Percentiles rank a stretch among this genome's conserved stretches.
Evolutionary conservation across 2,329 filamentous ascomycete genomes (phyloP).

Genomic region (Fonsecaea multimorphosa): DNA sequence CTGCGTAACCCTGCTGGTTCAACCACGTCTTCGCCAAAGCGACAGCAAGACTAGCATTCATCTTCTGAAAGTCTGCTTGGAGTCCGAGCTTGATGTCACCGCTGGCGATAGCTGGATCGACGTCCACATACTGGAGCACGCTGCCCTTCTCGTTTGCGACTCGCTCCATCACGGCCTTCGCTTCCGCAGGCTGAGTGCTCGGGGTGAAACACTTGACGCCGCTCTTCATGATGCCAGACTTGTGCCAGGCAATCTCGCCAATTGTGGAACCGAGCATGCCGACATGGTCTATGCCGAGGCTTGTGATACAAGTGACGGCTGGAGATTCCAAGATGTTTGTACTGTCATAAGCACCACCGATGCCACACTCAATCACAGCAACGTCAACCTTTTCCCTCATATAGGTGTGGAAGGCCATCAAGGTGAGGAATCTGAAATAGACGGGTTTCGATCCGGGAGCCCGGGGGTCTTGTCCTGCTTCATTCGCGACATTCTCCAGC

Average conservation of each 20-base stretch:
- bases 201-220: conserved; percentile 69
- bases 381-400: conserved; percentile 74
- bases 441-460: conserved; percentile 72
- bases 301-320: conserved; percentile 75
- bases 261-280: conserved; percentile 79
- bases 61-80: conserved; percentile 67
- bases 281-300: conserved; percentile 83
- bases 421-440: conserved; percentile 89
- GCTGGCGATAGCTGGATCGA: conserved; percentile 55
- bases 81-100: conserved; percentile 62
- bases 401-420: conserved; percentile 87
- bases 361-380: conserved; percentile 89
- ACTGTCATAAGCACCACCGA: conserved; percentile 90
- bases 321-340: conserved; percentile 82
- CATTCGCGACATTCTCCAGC: conserved; percentile 61
- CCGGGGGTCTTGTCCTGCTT: conserved; percentile 57
- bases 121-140: conserved; percentile 50
- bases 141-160: conserved; percentile 60
- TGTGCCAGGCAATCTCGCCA: conserved; percentile 88
- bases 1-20: conserved; percentile 44
- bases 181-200: conserved; percentile 57
- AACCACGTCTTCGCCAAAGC: conserved; percentile 54
- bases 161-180: conserved; percentile 62
- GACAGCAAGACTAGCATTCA: conserved; percentile 67
- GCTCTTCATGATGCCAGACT: conserved; percentile 82